These are phyloP conservation scores for Leptographium flavum DNA, from an alignment of 2,329 filamentous ascomycete species.

Conservation along the genomic window DNA sequence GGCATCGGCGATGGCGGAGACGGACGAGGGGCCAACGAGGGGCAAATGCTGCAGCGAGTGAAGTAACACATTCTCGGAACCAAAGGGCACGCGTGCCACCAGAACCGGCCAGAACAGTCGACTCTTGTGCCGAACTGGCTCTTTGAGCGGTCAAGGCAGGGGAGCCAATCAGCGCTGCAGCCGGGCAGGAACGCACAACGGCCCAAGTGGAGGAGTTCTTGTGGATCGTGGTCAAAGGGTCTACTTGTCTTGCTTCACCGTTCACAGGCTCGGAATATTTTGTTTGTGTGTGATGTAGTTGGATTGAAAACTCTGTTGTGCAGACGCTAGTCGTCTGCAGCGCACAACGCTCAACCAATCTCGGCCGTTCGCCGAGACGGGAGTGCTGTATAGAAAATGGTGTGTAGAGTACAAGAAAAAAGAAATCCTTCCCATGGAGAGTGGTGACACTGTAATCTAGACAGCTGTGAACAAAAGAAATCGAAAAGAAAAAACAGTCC, in stretches of 20 bases:
- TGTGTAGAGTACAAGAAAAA: background rate
- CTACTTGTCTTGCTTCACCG: too few species aligned
- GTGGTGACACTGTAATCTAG: conserved; percentile 8
- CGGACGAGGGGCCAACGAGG: too few species aligned
- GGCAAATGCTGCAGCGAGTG: too few species aligned
- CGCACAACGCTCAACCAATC: background rate
- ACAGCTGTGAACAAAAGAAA: background rate
- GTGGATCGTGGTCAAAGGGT: too few species aligned
- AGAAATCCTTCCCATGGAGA: background rate
- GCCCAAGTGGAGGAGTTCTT: background rate
- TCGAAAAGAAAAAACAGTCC: too few species aligned
- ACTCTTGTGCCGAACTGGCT: too few species aligned
- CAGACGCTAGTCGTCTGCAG: background rate
- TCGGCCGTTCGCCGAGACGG: background rate
- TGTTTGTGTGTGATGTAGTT: background rate
- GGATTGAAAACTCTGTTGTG: background rate
- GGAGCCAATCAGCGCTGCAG: background rate
- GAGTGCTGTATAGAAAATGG: background rate
- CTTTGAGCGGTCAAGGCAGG: background rate
- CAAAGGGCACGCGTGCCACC: background rate
- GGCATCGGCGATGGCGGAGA: too few species aligned
- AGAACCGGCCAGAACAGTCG: too few species aligned
- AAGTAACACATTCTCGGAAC: too few species aligned
- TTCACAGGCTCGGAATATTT: background rate
- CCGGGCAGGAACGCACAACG: background rate